These are phyloP conservation scores for Fusarium temperatum DNA, from an alignment of 2,329 filamentous ascomycete genomes.

Conservation along the genomic window DNA sequence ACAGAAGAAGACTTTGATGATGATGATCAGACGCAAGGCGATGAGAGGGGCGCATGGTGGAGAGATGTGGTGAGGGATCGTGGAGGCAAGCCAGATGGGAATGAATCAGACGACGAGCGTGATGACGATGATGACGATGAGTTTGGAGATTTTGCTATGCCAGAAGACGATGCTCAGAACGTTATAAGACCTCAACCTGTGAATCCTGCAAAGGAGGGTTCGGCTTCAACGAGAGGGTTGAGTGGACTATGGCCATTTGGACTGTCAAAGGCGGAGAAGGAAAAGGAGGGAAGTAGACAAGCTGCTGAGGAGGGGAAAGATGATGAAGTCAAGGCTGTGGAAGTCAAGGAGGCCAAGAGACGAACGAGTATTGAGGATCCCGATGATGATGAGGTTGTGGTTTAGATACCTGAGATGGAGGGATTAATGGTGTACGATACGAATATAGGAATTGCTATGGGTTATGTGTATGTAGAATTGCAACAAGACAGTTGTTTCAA, in stretches of 20 bases:
- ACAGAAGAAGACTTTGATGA: constrained; percentile 64
- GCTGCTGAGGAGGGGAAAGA: constrained; percentile 40
- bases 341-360: constrained; percentile 62
- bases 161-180: constrained; percentile 59
- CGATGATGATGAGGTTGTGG: constrained; percentile 62
- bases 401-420: constrained; percentile 40
- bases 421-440: constrained; percentile 36
- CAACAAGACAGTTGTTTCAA: constrained; percentile 7
- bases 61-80: constrained; percentile 50
- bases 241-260: constrained; percentile 68
- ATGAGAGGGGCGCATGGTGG: constrained; percentile 59
- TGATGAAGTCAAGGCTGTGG: constrained; percentile 53
- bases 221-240: constrained; percentile 48
- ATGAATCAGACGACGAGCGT: constrained; percentile 60
- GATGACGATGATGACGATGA: constrained; percentile 69
- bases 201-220: constrained; percentile 56
- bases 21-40: constrained; percentile 49
- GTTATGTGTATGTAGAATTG: constrained; percentile 24
- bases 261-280: constrained; percentile 49
- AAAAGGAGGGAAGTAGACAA: constrained; percentile 37
- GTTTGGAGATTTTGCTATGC: constrained; percentile 75
- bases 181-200: constrained; percentile 65
- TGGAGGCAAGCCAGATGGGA: constrained; percentile 56
- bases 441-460: constrained; percentile 3
- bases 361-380: constrained; percentile 69